Evolutionary conservation across 2,329 filamentous ascomycete genomes (phyloP), one percentile per base, ranked within the genome.

Genomic region (Aschersonia sp.): DNA sequence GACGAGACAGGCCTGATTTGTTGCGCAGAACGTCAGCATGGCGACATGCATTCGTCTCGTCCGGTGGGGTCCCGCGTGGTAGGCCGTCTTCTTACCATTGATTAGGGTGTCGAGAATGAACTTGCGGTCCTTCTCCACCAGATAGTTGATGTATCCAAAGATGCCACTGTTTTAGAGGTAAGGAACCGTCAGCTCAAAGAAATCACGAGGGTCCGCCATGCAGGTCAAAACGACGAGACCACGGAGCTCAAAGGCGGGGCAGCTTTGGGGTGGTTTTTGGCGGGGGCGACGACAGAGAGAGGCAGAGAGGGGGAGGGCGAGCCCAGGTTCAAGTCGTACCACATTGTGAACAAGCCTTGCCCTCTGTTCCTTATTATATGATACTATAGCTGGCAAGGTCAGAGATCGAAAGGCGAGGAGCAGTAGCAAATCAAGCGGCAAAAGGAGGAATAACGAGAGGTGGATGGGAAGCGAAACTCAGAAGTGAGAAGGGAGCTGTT

Each of bases 111-210:
- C 83, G 64, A 97, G 78, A 67, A 97, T 94, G 73, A 85, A 94
- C 71, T 87, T 89, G 68, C 92, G 82, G 74, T 97, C 91, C 80
- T 94, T 96, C 78, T 97, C 92, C 66, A 97, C 89, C 67, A 97
- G 75, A 73, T 97, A 97, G 76, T 97, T 97, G 75, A 97, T 87
- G 78, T 97, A 97, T 61, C 91, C 91, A 74, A 97, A 94, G 71
- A 92, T 94, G 69, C 87, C 87, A 82, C 86, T 91, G 55, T 51
- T 51, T 10, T 20, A 20, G 5, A 51, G 50, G 52, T 46, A 52
- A 49, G 41, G 44, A 51, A 52, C 44, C 45, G 53, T 65, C 54
- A 64, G 61, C 55, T 40, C 49, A 38, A 46, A 31, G 40, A 6
- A 44, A 29, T 20, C 20, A 20, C 20, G 20, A 20, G 20, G 20